Conservation (phyloP, 805 yeast species). For the Saccharomyces kudriavzevii region DNA sequence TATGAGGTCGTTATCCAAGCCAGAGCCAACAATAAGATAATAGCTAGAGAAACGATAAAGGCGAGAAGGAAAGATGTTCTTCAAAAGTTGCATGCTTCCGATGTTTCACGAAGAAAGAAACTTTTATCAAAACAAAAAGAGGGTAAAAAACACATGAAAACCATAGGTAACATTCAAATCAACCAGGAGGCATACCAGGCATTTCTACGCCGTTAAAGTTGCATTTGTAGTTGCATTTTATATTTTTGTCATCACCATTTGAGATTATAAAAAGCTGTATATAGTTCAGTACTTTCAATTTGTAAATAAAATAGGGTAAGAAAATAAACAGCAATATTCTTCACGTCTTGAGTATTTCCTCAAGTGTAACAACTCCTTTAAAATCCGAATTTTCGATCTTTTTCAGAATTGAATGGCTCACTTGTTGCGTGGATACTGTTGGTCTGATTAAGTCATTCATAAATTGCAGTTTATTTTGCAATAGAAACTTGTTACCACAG, state of each 20-base stretch:
- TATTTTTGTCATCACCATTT: not conserved
- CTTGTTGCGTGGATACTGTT: constrained; percentile 57
- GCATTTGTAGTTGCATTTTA: not conserved
- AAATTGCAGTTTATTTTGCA: constrained; percentile 33
- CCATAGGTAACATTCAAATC: constrained; percentile 69
- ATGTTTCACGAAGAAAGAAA: constrained; percentile 82
- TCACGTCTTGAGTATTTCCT: constrained; percentile 34
- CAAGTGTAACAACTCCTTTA: constrained; percentile 52
- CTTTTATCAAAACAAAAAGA: constrained; percentile 82
- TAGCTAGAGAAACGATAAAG: constrained; percentile 88
- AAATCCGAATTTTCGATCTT: constrained; percentile 43
- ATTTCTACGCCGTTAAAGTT: constrained; percentile 40
- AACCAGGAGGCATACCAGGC: constrained; percentile 86
- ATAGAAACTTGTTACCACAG: constrained; percentile 36
- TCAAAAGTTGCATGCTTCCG: constrained; percentile 88
- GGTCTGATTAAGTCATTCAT: constrained; percentile 50
- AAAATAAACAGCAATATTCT: not conserved
- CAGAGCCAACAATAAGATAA: constrained; percentile 63
- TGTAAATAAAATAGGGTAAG: not conserved
- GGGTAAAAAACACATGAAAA: constrained; percentile 80
- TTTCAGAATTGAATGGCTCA: constrained; percentile 51
- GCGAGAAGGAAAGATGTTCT: constrained; percentile 94
- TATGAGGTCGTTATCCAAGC: constrained; percentile 94
- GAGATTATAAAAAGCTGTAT: not conserved
- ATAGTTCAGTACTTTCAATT: not conserved